Base-by-base conservation (phyloP, 2,329 filamentous ascomycete species). In the Phyllosticta ampelicida region DNA sequence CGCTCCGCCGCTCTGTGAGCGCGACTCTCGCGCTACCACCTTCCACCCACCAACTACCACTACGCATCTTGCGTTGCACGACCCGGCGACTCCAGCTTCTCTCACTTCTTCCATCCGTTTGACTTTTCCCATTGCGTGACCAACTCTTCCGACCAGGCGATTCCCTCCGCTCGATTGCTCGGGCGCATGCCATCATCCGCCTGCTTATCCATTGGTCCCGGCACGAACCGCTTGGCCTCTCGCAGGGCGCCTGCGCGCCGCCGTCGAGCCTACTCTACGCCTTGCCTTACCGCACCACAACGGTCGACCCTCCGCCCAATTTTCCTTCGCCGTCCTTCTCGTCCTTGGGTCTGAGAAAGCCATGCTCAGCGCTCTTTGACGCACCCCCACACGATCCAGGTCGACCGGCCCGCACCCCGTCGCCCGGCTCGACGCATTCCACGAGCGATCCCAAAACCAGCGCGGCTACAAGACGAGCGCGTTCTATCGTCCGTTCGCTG, bases 181-280 rank as follows among this genome's bases (percentile, higher is more conserved):
- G 36, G 16, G 13, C 36, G 36, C 36, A 13, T 44, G 36, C 36
- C 36, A 44, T n/a, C 36, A 44, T n/a, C 36, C 36, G 36, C 36
- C 6, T 44, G 36, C 36, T n/a, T n/a, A 44, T 44, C 36, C 36
- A 44, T 44, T 44, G 30, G 28, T 51, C 48, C 55, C 55, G 49
- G 55, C 55, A 52, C 55, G 26, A 56, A 51, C 55, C 55, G 55
- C 55, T 56, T 28, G 48, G 48, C 49, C 48, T 56, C 28, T 36
- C 26, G n/a, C 18, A 48, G 53, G 53, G 48, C 54, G 54, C 54
- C 44, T 56, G 54, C 54, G 48, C 36, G 36, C 36, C 36, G 36
- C 36, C 36, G 16, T 44, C 36, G 36, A 44, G 36, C 36, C 36
- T 44, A 44, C 36, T 44, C 16, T n/a, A 44, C 36, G 36, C 36